Percentiles rank a stretch among this genome's conserved stretches.
Conservation (phyloP, 225 moss, liverwort and hornwort genomes). For the Anthoceros angustus region DNA sequence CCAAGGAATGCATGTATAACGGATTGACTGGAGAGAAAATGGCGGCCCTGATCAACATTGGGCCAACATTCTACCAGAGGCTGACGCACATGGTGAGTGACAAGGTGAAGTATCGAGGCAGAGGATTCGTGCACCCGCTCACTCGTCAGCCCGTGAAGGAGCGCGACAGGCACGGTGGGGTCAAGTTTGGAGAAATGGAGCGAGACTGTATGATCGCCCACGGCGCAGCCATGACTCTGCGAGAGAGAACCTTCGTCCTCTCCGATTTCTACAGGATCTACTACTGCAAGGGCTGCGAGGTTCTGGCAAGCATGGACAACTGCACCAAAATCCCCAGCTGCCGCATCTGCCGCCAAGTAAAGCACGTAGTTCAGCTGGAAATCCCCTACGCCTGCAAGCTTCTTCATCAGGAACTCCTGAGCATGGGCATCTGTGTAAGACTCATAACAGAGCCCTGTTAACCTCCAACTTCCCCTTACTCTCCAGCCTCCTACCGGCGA, state of each 20-base stretch:
- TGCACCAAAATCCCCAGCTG: constrained; percentile 32
- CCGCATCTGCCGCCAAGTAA: constrained; percentile 29
- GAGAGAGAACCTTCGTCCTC: constrained; percentile 52
- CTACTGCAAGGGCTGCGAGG: constrained; percentile 42
- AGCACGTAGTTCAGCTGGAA: constrained; percentile 53
- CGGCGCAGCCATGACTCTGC: constrained; percentile 61
- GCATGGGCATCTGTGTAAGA: constrained; percentile 61
- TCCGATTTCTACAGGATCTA: constrained; percentile 53
- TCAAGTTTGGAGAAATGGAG: constrained; percentile 93
- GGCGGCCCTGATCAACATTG: constrained; percentile 43
- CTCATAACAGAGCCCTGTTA: constrained; percentile 33
- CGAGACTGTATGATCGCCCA: constrained; percentile 70
- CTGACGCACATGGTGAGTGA: constrained; percentile 80
- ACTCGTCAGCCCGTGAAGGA: constrained; percentile 69
- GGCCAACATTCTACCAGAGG: constrained; percentile 77
- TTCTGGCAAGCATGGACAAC: constrained; percentile 41
- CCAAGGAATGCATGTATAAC: constrained; percentile 51
- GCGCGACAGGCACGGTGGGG: constrained; percentile 60
- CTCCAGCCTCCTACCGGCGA: too few relatives aligned
- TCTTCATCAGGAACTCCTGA: constrained; percentile 72
- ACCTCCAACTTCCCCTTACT: not conserved
- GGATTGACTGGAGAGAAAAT: constrained; percentile 52
- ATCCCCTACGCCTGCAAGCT: constrained; percentile 66
- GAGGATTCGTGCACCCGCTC: constrained; percentile 53
- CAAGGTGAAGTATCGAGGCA: constrained; percentile 65